These are phyloP conservation scores for Globisporangium polare DNA, from an alignment of 352 stramenopile species.

Conservation along the genomic window DNA sequence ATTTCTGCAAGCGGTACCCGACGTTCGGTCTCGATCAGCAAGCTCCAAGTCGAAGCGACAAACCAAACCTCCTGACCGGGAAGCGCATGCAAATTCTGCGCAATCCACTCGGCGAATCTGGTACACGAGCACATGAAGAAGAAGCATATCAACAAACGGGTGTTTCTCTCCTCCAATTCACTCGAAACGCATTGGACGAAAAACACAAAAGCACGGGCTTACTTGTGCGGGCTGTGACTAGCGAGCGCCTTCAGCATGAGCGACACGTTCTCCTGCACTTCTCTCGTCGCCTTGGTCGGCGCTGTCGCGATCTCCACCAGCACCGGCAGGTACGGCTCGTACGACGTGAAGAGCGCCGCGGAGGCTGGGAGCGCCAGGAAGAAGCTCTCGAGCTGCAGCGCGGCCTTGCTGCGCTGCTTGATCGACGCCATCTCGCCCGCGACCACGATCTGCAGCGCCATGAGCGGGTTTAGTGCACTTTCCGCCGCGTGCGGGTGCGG, in stretches of 20 bases:
- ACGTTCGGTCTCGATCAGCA: slow-evolving; percentile 37
- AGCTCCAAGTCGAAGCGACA: slow-evolving; percentile 41
- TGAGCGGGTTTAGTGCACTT: slow-evolving; percentile 33
- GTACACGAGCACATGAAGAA: neutral
- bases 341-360: slow-evolving; percentile 29
- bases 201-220: neutral
- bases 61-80: slow-evolving; percentile 41
- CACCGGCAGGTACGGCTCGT: slow-evolving; percentile 46
- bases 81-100: slow-evolving; percentile 26
- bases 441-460: slow-evolving; percentile 42
- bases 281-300: slow-evolving; percentile 22
- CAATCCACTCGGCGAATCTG: slow-evolving; percentile 50
- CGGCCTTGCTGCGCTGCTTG: slow-evolving; percentile 41
- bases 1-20: slow-evolving; percentile 22
- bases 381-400: slow-evolving; percentile 41
- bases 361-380: slow-evolving; percentile 23
- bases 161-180: neutral
- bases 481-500: slow-evolving; percentile 4
- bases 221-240: slow-evolving; percentile 35
- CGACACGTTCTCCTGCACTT: slow-evolving; percentile 36
- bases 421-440: slow-evolving; percentile 26
- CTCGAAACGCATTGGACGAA: no score
- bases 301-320: slow-evolving; percentile 34
- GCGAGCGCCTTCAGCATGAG: slow-evolving; percentile 36
- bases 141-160: neutral